These are phyloP conservation scores for Quercus bicolor DNA, from an alignment of 306 rosid species.

Conservation along the genomic window DNA sequence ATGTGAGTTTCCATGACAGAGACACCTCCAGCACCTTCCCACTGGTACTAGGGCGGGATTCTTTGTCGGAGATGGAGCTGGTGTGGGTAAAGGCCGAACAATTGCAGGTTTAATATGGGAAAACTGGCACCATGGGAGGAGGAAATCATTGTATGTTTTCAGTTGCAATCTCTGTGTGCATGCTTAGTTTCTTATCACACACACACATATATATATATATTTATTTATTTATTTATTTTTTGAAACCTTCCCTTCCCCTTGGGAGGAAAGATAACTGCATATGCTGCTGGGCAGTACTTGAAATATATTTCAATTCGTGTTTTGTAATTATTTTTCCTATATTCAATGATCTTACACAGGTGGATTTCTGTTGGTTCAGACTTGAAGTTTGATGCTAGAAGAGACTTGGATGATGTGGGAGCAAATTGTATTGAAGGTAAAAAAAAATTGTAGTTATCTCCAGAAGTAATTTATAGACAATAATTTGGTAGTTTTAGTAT, in stretches of 20 bases:
- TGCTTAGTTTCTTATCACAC: background rate
- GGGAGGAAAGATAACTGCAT: background rate
- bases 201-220: background rate
- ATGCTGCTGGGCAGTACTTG: background rate
- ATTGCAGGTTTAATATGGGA: slow-evolving; percentile 96
- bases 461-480: background rate
- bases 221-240: slow-evolving; percentile 3
- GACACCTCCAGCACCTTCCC: slow-evolving; percentile 86
- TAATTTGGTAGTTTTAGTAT: background rate
- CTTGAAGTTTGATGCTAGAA: slow-evolving; percentile 94
- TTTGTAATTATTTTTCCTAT: slow-evolving; percentile 34
- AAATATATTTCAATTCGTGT: slow-evolving; percentile 14
- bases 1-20: slow-evolving; percentile 60
- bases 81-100: slow-evolving; percentile 99
- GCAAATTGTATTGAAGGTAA: slow-evolving; percentile 73
- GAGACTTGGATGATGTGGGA: slow-evolving; percentile 95
- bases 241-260: background rate
- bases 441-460: slow-evolving; percentile 10
- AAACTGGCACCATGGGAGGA: slow-evolving; percentile 86
- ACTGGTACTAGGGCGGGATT: slow-evolving; percentile 79
- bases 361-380: slow-evolving; percentile 99
- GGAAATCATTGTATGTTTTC: slow-evolving; percentile 78
- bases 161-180: slow-evolving; percentile 19
- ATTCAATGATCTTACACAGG: slow-evolving; percentile 56
- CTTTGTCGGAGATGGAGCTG: slow-evolving; percentile 98